These are phyloP conservation scores for Magnaporthiopsis rhizophila DNA, from an alignment of 2,329 filamentous ascomycete species.

Conservation along the genomic window DNA sequence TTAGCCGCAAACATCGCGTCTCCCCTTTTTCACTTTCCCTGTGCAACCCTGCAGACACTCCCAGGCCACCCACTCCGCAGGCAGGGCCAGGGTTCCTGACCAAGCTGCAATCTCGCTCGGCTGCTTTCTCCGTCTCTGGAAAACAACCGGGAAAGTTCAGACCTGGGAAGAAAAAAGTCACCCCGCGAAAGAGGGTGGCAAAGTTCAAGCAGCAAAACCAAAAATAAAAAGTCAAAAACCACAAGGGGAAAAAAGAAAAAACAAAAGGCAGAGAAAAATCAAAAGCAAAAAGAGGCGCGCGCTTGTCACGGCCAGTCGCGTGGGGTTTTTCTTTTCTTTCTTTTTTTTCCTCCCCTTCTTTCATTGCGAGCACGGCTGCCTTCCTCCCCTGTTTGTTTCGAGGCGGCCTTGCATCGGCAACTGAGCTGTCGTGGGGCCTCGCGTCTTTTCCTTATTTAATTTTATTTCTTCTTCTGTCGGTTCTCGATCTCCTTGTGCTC, in stretches of 20 bases:
- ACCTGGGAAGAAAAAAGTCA: not conserved
- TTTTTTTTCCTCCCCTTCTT: constrained; percentile 11
- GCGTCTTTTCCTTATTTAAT: constrained; percentile 2
- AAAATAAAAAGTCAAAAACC: not conserved
- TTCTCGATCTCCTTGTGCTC: constrained; percentile 2
- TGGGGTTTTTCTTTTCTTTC: constrained; percentile 16
- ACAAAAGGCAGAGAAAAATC: constrained; percentile 3
- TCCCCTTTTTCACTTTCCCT: constrained; percentile 3
- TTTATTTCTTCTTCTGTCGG: not conserved
- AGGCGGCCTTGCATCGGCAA: not conserved
- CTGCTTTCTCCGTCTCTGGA: not conserved
- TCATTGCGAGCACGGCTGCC: constrained; percentile 7
- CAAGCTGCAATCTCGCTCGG: not conserved
- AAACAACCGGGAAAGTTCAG: not conserved
- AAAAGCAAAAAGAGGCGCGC: constrained; percentile 19
- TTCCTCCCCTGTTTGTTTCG: not conserved
- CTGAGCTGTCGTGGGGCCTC: not conserved
- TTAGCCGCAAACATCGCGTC: constrained; percentile 6
- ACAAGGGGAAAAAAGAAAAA: not conserved
- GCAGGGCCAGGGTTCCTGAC: not conserved
- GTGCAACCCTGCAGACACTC: not conserved
- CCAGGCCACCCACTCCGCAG: not conserved
- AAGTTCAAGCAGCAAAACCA: not conserved
- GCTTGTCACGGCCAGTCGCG: constrained; percentile 24
- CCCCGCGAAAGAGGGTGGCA: too few species aligned